Evolutionary conservation across 164 flowering plant species (phyloP).

Genomic region (Euptelea pleiosperma): DNA sequence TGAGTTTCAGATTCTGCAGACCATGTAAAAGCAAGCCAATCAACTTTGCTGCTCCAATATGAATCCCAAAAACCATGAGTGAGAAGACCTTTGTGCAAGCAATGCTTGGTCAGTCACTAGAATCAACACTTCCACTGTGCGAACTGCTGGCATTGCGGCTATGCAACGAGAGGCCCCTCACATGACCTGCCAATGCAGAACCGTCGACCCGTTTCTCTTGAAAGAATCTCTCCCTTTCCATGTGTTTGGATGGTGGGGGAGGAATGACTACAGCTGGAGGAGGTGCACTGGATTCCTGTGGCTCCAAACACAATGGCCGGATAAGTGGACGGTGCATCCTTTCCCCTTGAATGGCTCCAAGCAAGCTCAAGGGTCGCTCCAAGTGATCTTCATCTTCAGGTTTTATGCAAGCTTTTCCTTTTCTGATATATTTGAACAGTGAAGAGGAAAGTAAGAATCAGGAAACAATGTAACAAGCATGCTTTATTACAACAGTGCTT

Average conservation of each 20-base stretch:
- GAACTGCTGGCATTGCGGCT: constrained; percentile 80
- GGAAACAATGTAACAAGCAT: too few relatives aligned
- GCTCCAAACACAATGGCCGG: constrained; percentile 51
- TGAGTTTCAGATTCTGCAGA: too few relatives aligned
- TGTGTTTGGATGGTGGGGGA: constrained; percentile 87
- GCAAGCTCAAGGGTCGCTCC: constrained; percentile 39
- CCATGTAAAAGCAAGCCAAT: too few relatives aligned
- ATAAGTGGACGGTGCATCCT: constrained; percentile 71
- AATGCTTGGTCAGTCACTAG: constrained; percentile 62
- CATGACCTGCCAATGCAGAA: constrained; percentile 38
- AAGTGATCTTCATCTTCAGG: constrained; percentile 56
- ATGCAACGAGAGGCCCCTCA: constrained; percentile 71
- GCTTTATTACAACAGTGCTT: too few relatives aligned
- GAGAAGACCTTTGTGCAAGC: too few relatives aligned
- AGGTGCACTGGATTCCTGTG: constrained; percentile 13
- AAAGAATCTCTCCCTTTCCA: constrained; percentile 83
- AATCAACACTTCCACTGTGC: constrained; percentile 61
- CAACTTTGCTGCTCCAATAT: too few relatives aligned
- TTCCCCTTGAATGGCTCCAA: constrained; percentile 46
- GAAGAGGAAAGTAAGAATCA: background rate
- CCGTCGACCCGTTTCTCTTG: constrained; percentile 65
- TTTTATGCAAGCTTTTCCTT: constrained; percentile 79
- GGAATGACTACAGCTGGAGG: constrained; percentile 57
- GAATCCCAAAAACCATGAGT: too few relatives aligned
- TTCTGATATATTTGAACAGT: constrained; percentile 33